Conservation (phyloP, 2,329 filamentous ascomycete genomes). For the Chalara sp. region DNA sequence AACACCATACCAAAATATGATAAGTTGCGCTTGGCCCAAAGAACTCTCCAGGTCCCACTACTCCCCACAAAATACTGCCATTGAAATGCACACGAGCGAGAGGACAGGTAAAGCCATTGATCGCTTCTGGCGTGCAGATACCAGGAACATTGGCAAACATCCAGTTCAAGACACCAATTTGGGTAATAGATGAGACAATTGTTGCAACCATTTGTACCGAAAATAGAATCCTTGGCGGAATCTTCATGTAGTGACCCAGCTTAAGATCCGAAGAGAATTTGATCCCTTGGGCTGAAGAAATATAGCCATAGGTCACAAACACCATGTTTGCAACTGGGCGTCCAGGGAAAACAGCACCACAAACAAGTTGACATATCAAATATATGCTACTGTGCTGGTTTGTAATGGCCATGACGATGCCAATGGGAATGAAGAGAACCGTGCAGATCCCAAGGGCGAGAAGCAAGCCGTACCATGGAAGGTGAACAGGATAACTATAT, state of each 20-base stretch:
- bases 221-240: constrained; percentile 73
- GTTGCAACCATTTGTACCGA: constrained; percentile 72
- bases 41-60: constrained; percentile 76
- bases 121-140: constrained; percentile 72
- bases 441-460: constrained; percentile 72
- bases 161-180: constrained; percentile 83
- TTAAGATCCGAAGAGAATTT: constrained; percentile 87
- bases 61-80: constrained; percentile 82
- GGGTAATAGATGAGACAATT: constrained; percentile 69
- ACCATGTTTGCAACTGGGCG: constrained; percentile 89
- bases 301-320: constrained; percentile 87
- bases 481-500: constrained; percentile 66
- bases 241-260: constrained; percentile 83
- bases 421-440: constrained; percentile 81
- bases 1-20: constrained; percentile 72
- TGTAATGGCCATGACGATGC: constrained; percentile 88
- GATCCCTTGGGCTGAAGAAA: constrained; percentile 80
- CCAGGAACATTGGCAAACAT: constrained; percentile 74
- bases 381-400: constrained; percentile 86
- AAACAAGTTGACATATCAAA: constrained; percentile 79
- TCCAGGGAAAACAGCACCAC: constrained; percentile 74
- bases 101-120: constrained; percentile 83
- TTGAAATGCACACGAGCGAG: constrained; percentile 87
- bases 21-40: constrained; percentile 74
- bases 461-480: constrained; percentile 82